Base-by-base conservation (phyloP, 768 basidiomycete genomes). In the Russula foetens region DNA sequence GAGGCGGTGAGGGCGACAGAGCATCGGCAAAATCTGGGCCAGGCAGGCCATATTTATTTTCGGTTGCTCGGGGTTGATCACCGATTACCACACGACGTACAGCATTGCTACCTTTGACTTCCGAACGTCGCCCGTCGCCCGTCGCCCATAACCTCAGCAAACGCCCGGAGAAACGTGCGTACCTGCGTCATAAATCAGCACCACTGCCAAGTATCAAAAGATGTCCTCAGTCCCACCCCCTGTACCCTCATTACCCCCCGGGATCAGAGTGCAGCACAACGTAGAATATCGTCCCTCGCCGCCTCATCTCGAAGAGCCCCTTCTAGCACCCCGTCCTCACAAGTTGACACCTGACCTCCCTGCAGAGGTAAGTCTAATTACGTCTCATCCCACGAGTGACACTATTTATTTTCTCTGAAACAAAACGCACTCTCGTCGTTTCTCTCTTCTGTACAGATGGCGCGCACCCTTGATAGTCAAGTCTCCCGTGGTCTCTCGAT, bases 261-360 rank as follows among this genome's bases (percentile, higher is more conserved):
- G n/a, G 2, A 6, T 29, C 29, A 31, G 21, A 2, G 15, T 24
- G 21, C 49, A 51, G 23, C 23, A 6, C 35, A 17, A 54, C 15
- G 31, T 31, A 31, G 59, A 28, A 45, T 62, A 62, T 53, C 41
- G 7, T 51, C 50, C 56, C 8, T 57, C 80, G 3, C 73, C 71
- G 0, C 83, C 78, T 17, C 82, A 84, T 63, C 81, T 77, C 60
- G 78, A 78, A 64, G 67, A 81, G 61, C 77, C 85, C 4, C 71
- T 88, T 21, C 79, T 79, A 2, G 88, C 88, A 0, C 88, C 88
- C 5, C 76, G 83, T 12, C 85, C 88, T 0, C 83, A 85, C 65
- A 79, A 81, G 41, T 58, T 85, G 14, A 81, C 85, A 65, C 83
- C 83, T 11, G 76, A 75, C 62, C 69, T 88, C 0, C 83, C 85